These are phyloP conservation scores for Tirmania nivea DNA, from an alignment of 495 filamentous ascomycete genomes.

Conservation along the genomic window DNA sequence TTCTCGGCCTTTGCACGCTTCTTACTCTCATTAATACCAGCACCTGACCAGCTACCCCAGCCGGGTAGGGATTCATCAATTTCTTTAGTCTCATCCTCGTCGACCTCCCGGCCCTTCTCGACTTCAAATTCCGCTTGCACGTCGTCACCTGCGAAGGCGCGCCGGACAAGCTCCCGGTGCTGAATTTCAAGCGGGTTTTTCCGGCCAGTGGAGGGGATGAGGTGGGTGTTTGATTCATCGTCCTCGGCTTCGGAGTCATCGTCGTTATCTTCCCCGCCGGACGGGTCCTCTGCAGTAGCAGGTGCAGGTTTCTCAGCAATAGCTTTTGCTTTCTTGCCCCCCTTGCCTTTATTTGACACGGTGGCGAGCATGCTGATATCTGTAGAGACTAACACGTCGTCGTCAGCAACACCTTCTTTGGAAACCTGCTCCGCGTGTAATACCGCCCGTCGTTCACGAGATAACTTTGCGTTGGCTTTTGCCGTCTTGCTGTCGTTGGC, in stretches of 20 bases:
- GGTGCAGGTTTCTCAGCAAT: slow-evolving; percentile 17
- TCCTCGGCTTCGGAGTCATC: slow-evolving; percentile 33
- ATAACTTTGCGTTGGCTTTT: background rate
- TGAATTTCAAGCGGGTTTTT: slow-evolving; percentile 23
- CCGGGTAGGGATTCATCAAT: slow-evolving; percentile 36
- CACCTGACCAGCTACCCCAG: slow-evolving; percentile 80
- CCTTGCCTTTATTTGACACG: background rate
- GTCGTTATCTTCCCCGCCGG: slow-evolving; percentile 24
- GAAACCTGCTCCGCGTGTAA: slow-evolving; percentile 1
- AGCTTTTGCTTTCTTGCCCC: slow-evolving; percentile 12
- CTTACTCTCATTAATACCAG: slow-evolving; percentile 46
- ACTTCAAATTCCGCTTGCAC: slow-evolving; percentile 60
- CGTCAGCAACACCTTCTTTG: slow-evolving; percentile 9
- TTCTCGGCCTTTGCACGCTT: slow-evolving; percentile 28
- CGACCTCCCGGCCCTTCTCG: slow-evolving; percentile 55
- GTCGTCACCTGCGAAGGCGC: slow-evolving; percentile 77
- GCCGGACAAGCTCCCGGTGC: slow-evolving; percentile 61
- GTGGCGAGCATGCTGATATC: background rate
- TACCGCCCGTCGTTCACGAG: background rate
- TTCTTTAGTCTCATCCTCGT: slow-evolving; percentile 44
- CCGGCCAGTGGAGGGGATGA: slow-evolving; percentile 9
- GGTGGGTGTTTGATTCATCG: slow-evolving; percentile 7
- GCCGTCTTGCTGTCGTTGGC: background rate
- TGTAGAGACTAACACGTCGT: slow-evolving; percentile 16
- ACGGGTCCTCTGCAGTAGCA: slow-evolving; percentile 7